Evolutionary conservation across 78 protist genomes (phyloP).

Genomic region (Dictyostelium firmibasis): DNA sequence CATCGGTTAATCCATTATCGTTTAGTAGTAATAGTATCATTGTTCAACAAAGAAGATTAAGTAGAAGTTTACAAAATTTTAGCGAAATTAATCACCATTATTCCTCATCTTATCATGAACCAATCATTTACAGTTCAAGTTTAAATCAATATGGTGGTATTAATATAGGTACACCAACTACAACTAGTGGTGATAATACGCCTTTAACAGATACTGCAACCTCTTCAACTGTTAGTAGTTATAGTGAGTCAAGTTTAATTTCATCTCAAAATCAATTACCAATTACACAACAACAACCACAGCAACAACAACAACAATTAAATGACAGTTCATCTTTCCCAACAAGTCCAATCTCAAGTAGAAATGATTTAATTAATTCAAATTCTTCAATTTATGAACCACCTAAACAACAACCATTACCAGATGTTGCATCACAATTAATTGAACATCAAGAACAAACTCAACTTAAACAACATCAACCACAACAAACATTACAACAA

Average conservation of each 20-base stretch:
- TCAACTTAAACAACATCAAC: background rate
- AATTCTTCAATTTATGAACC: conserved; percentile 3
- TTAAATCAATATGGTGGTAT: background rate
- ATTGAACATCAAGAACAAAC: background rate
- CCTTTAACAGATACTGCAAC: background rate
- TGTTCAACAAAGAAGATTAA: background rate
- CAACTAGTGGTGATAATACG: background rate
- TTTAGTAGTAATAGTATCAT: background rate
- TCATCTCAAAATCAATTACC: background rate
- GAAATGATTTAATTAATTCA: background rate
- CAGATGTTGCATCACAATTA: background rate
- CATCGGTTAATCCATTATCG: conserved; percentile 5
- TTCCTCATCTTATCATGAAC: conserved; percentile 13
- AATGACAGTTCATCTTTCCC: background rate
- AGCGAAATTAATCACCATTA: background rate
- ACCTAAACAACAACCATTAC: background rate
- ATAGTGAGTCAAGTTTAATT: background rate
- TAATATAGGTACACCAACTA: background rate
- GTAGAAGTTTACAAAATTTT: conserved; percentile 51
- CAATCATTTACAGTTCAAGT: background rate
- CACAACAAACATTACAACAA: background rate
- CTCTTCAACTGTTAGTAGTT: background rate
- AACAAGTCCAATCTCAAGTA: background rate
- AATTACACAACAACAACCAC: background rate
- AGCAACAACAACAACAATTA: background rate